Conservation (phyloP, 305 asterid genomes). For the Solanum hybrid region DNA sequence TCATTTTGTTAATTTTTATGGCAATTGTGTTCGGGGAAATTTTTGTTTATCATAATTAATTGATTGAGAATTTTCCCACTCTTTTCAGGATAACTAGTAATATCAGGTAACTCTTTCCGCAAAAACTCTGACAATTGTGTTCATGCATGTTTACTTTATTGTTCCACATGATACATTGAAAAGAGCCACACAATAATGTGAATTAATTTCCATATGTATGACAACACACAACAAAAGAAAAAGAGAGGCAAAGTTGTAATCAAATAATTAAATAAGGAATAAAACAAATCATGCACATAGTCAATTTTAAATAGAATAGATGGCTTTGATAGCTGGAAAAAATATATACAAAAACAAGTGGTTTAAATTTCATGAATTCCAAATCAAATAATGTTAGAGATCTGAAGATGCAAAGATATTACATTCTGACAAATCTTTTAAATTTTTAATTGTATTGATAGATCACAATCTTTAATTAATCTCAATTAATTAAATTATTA, state of each 20-base stretch:
- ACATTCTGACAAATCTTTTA: not conserved
- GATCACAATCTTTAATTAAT: not conserved
- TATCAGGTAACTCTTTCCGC: not conserved
- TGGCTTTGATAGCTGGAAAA: not conserved
- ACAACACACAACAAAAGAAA: not conserved
- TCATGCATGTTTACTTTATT: not conserved
- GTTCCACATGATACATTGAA: not conserved
- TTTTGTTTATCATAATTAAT: not conserved
- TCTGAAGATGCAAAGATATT: not conserved
- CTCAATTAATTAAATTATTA: not conserved
- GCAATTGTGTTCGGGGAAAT: not conserved
- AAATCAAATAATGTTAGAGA: not conserved
- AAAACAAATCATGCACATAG: not conserved
- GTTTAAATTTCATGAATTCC: not conserved
- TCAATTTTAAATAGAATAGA: not conserved
- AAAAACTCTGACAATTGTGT: not conserved
- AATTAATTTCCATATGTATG: not conserved
- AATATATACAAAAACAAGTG: not conserved
- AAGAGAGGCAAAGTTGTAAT: not conserved
- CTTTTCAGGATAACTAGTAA: not conserved
- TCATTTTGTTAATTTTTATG: not conserved
- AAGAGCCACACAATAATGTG: not conserved
- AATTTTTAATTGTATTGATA: not conserved
- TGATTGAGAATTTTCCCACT: not conserved
- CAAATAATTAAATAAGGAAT: not conserved